Evolutionary conservation across 768 basidiomycete genomes (phyloP).

Genomic region (Paxillus involutus): DNA sequence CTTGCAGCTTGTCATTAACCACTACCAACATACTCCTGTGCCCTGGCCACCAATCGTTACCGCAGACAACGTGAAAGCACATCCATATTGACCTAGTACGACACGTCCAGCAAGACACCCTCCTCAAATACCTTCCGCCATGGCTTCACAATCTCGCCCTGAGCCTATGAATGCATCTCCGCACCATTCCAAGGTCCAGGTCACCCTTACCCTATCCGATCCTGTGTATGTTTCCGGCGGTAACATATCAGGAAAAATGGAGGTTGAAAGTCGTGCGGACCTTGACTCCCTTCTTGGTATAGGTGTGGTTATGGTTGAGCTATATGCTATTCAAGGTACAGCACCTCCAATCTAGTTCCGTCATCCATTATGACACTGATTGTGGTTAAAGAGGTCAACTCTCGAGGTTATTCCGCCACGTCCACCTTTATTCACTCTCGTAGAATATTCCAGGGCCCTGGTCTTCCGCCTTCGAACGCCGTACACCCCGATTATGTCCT

Average conservation of each 20-base stretch:
- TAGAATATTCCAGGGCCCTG: constrained; percentile 78
- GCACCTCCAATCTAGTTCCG: background rate
- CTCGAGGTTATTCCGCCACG: constrained; percentile 78
- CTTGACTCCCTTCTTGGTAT: constrained; percentile 63
- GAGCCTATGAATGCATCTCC: constrained; percentile 83
- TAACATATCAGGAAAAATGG: constrained; percentile 70
- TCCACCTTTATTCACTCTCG: constrained; percentile 72
- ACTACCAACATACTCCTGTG: constrained; percentile 1
- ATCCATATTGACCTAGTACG: background rate
- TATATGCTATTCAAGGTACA: constrained; percentile 70
- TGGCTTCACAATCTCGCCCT: constrained; percentile 37
- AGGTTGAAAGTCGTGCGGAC: constrained; percentile 78
- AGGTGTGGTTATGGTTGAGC: constrained; percentile 73
- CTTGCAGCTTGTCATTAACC: constrained; percentile 1
- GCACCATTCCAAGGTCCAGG: constrained; percentile 76
- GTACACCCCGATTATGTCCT: constrained; percentile 57
- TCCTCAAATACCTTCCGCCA: constrained; percentile 2
- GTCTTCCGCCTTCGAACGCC: constrained; percentile 81
- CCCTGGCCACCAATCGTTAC: constrained; percentile 5
- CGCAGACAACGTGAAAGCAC: constrained; percentile 7
- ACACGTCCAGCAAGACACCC: background rate
- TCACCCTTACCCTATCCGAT: constrained; percentile 60
- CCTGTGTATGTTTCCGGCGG: constrained; percentile 65
- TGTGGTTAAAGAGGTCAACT: constrained; percentile 58
- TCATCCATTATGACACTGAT: background rate